These are phyloP conservation scores for Candida insectalens DNA, from an alignment of 805 yeast species.

Conservation along the genomic window DNA sequence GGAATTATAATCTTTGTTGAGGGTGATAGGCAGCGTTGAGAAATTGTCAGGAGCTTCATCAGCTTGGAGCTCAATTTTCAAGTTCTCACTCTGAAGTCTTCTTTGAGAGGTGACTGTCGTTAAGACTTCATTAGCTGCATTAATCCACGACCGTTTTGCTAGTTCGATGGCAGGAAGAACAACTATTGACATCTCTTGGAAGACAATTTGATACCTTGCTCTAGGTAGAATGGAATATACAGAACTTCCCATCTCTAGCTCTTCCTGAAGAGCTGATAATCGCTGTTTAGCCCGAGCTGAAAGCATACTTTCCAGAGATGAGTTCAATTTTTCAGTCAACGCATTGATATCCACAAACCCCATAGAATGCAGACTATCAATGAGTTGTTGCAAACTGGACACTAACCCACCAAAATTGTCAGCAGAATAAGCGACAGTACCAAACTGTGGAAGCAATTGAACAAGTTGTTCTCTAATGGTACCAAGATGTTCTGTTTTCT, in stretches of 20 bases:
- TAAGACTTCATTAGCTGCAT: slow-evolving; percentile 15
- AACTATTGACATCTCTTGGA: slow-evolving; percentile 27
- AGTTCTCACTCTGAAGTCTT: slow-evolving; percentile 12
- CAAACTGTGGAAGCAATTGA: background rate
- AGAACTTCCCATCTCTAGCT: slow-evolving; percentile 2
- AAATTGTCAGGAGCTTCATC: background rate
- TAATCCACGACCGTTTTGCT: slow-evolving; percentile 24
- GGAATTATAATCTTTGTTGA: slow-evolving; percentile 10
- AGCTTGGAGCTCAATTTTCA: slow-evolving; percentile 10
- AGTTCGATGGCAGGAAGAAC: slow-evolving; percentile 31
- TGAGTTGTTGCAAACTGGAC: slow-evolving; percentile 24
- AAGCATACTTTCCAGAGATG: slow-evolving; percentile 19
- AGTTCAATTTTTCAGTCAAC: slow-evolving; percentile 27
- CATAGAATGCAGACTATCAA: slow-evolving; percentile 27
- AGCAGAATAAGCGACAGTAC: background rate
- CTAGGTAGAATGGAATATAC: slow-evolving; percentile 15
- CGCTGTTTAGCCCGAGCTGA: slow-evolving; percentile 17
- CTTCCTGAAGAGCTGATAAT: slow-evolving; percentile 2
- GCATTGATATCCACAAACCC: slow-evolving; percentile 25
- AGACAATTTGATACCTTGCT: slow-evolving; percentile 16
- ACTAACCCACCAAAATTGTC: background rate
- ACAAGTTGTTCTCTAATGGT: slow-evolving; percentile 9
- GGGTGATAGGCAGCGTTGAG: background rate
- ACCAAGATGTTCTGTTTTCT: slow-evolving; percentile 22
- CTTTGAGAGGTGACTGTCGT: slow-evolving; percentile 18